phyloP scores from a whole-genome alignment of 768 basidiomycete genomes.

The Lactarius akahatsu region DNA sequence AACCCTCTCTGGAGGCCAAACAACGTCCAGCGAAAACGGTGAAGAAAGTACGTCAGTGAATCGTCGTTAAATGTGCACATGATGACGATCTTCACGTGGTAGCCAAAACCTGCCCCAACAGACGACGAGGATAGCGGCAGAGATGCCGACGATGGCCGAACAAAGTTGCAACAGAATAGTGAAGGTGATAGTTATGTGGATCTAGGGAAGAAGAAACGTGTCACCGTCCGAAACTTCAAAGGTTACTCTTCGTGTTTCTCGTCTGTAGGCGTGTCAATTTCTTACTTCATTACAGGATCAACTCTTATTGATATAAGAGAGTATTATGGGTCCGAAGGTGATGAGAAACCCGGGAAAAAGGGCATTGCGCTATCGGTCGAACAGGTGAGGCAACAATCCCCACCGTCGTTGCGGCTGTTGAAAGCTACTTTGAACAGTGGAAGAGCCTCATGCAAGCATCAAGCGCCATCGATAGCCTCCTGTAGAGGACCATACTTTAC shows the following conservation, averaged over 20 bases:
- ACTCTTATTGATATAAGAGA: slow-evolving; percentile 71
- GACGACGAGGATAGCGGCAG: neutral
- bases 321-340: slow-evolving; percentile 53
- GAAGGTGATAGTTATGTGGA: slow-evolving; percentile 60
- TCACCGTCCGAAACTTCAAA: slow-evolving; percentile 52
- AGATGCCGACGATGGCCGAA: neutral
- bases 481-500: slow-evolving; percentile 6
- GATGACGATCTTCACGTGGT: no score
- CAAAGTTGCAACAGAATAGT: slow-evolving; percentile 17
- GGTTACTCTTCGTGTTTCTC: slow-evolving; percentile 39
- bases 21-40: slow-evolving; percentile 9
- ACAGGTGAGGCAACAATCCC: slow-evolving; percentile 48
- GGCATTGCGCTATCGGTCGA: slow-evolving; percentile 67
- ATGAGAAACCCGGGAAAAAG: slow-evolving; percentile 78
- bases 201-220: slow-evolving; percentile 71
- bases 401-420: neutral
- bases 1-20: neutral
- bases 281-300: slow-evolving; percentile 40
- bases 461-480: slow-evolving; percentile 10
- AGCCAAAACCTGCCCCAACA: slow-evolving; percentile 15
- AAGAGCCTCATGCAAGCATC: slow-evolving; percentile 20
- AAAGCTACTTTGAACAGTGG: slow-evolving; percentile 41
- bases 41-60: slow-evolving; percentile 19
- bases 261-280: neutral
- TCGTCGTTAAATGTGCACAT: neutral